phyloP scores from a whole-genome alignment of 257 asterid genomes.

The Craterostigma plantagineum region DNA sequence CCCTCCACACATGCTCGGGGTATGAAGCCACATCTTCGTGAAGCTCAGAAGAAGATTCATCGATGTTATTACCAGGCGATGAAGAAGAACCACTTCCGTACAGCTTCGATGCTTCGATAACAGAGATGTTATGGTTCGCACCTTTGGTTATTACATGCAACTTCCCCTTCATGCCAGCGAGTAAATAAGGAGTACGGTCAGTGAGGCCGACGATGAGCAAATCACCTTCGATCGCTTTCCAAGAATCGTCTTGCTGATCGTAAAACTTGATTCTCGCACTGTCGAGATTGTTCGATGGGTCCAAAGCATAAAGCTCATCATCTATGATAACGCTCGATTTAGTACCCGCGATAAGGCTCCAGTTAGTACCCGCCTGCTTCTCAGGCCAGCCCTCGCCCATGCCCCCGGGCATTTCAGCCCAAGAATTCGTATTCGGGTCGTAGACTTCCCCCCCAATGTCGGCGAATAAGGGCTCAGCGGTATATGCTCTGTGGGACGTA shows the following conservation, averaged over 20 bases:
- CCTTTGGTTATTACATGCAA: constrained; percentile 70
- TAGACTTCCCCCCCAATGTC: constrained; percentile 95
- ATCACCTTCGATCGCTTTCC: constrained; percentile 76
- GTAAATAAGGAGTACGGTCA: constrained; percentile 66
- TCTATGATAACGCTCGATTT: constrained; percentile 69
- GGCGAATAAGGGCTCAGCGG: constrained; percentile 84
- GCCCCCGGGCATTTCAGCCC: constrained; percentile 84
- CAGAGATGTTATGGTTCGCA: constrained; percentile 31
- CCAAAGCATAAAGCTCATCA: constrained; percentile 65
- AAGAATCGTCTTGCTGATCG: constrained; percentile 63
- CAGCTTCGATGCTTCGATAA: constrained; percentile 50
- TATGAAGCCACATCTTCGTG: constrained; percentile 24
- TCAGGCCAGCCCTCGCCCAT: constrained; percentile 99
- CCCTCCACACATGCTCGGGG: constrained; percentile 45
- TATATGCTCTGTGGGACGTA: constrained; percentile 86
- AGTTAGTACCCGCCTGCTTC: constrained; percentile 78
- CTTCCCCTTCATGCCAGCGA: constrained; percentile 67
- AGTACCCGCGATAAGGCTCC: too few species aligned
- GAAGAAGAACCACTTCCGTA: constrained; percentile 22
- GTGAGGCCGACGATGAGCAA: constrained; percentile 43
- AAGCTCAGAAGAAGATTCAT: constrained; percentile 19
- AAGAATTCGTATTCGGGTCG: constrained; percentile 67
- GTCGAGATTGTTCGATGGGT: constrained; percentile 57
- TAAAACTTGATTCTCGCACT: constrained; percentile 74
- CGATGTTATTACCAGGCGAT: constrained; percentile 11